Conservation (phyloP, 306 rosid species). For the Trifolium subterraneum region DNA sequence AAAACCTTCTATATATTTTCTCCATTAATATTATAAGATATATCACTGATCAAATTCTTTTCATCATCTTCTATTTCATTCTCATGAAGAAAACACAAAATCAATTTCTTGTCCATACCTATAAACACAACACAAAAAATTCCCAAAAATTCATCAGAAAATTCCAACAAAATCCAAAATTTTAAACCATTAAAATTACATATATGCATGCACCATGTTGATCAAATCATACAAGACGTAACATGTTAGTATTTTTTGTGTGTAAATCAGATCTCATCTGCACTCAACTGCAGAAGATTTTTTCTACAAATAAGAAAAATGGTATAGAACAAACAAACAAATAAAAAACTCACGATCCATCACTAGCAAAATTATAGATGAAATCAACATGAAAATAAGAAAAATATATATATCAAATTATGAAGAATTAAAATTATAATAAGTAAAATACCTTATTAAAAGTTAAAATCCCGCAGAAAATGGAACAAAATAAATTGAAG, state of each 20-base stretch:
- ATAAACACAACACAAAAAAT: constrained; percentile 16
- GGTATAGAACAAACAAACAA: neutral
- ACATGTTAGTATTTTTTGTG: neutral
- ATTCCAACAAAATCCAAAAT: neutral
- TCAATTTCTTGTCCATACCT: constrained; percentile 34
- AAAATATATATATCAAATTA: constrained; percentile 1
- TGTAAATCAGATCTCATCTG: neutral
- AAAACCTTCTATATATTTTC: constrained; percentile 37
- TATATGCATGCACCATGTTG: constrained; percentile 36
- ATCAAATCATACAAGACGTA: constrained; percentile 13
- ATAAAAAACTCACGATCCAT: constrained; percentile 22
- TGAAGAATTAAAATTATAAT: neutral
- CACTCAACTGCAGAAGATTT: neutral
- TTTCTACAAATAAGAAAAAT: neutral
- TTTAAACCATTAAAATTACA: constrained; percentile 21
- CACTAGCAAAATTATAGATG: neutral
- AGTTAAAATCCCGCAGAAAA: neutral
- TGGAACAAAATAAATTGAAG: neutral
- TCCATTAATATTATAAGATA: constrained; percentile 26
- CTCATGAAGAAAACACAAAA: constrained; percentile 24
- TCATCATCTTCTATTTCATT: constrained; percentile 67
- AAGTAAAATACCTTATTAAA: constrained; percentile 5
- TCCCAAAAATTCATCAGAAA: neutral
- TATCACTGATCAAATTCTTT: constrained; percentile 45
- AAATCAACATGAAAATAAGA: constrained; percentile 27